phyloP scores from a whole-genome alignment of 257 asterid species.

The Paulownia fortunei region DNA sequence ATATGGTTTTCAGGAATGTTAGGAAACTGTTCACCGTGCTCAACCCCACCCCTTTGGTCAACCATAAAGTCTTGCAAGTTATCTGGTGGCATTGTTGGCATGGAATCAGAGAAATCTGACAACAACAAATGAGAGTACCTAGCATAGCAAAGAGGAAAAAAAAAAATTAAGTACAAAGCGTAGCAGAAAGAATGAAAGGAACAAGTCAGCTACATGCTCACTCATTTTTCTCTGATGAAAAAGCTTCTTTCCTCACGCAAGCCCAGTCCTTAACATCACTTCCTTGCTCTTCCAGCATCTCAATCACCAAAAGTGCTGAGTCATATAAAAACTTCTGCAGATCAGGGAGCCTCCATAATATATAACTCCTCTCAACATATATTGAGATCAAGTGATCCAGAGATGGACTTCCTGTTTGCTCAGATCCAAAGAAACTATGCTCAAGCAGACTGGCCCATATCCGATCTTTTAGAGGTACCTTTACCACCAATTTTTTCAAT shows the following conservation, averaged over 20 bases:
- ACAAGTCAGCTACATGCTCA: constrained; percentile 37
- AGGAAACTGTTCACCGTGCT: constrained; percentile 42
- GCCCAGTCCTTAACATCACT: constrained; percentile 74
- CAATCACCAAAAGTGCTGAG: constrained; percentile 67
- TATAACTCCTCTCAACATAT: constrained; percentile 82
- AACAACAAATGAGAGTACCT: constrained; percentile 85
- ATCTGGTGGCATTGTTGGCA: constrained; percentile 94
- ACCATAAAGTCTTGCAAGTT: constrained; percentile 79
- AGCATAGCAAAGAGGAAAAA: constrained; percentile 20
- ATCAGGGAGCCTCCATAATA: constrained; percentile 95
- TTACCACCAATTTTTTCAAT: constrained; percentile 70
- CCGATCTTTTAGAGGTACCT: constrained; percentile 87
- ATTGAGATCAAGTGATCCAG: constrained; percentile 80
- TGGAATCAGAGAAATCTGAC: constrained; percentile 83
- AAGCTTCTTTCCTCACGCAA: constrained; percentile 83
- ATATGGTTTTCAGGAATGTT: constrained; percentile 40
- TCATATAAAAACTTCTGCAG: constrained; percentile 76
- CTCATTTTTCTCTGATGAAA: constrained; percentile 87
- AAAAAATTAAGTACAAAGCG: constrained; percentile 8
- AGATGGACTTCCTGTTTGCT: constrained; percentile 70
- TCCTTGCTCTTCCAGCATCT: constrained; percentile 51
- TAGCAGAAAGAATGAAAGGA: not conserved
- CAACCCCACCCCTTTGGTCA: constrained; percentile 66
- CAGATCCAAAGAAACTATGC: constrained; percentile 61
- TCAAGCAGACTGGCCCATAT: constrained; percentile 61